Base-by-base conservation (phyloP, 257 asterid species). In the Penstemon davidsonii region DNA sequence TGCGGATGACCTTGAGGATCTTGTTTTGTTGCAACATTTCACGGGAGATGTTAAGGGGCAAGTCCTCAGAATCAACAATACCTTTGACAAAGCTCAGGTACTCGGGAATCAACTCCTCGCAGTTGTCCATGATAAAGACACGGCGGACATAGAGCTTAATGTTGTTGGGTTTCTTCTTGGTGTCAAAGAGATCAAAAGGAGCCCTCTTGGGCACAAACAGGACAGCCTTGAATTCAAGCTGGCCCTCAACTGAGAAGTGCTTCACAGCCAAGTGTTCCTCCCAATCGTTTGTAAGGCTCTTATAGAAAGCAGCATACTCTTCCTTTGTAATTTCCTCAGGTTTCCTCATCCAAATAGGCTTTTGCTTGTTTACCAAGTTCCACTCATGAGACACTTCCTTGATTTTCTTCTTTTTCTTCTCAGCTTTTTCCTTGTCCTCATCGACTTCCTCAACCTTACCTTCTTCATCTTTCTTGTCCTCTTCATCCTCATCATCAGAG, bases 201-300 rank as follows among this genome's bases (percentile, higher is more conserved):
- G 89, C 89, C 36, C 85, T 70, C 79, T 84, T 84, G 0, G 89
- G 89, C 62, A 79, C 82, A 73, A 75, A 84, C 9, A 84, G 82
- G 8, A 84, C 59, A 6, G 90, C 90, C 78, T 84, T 84, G 73
- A 84, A 84, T 64, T 82, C 90, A 52, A 82, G 72, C 80, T 84
- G 90, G 2, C 90, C 90, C 58, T 84, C 90, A 47, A 84, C 90
- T 5, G 90, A 84, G 42, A 84, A 84, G 55, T 84, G 90, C 66
- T 84, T 84, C 33, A 84, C 90, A 15, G 77, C 75, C 74, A 84
- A 57, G 52, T 84, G 89, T 37, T 84, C 89, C 51, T 84, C 89
- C 89, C 89, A 84, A 7, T 84, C 89, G 49, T 84, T 84, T 9
- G 89, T 84, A 5, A 84, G 77, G 49, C 87, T 81, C 74, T 84